A percentile compares a stretch with the other conserved stretches of the same genome.
Conservation (phyloP, 331 rosid species). For the Malus hybrid region DNA sequence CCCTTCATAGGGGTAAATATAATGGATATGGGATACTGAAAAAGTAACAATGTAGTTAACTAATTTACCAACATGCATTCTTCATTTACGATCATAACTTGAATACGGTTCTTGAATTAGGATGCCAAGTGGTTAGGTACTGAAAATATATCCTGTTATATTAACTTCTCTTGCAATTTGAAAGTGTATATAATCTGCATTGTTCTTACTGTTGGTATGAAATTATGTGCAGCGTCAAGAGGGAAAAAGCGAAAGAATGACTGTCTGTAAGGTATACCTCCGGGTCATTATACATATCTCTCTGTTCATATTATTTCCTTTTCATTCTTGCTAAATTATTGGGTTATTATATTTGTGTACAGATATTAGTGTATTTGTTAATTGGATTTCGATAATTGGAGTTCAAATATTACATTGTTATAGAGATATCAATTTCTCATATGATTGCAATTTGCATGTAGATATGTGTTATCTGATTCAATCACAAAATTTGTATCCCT, state of each 20-base stretch:
- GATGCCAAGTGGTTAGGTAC: background rate
- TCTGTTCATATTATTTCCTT: no score
- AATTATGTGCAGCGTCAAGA: conserved; percentile 49
- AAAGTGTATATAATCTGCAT: conserved; percentile 1
- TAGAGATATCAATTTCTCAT: no score
- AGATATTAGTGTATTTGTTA: no score
- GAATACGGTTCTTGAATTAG: background rate
- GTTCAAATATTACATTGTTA: no score
- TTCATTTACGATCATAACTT: background rate
- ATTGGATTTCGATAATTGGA: no score
- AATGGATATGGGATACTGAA: background rate
- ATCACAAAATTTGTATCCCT: no score
- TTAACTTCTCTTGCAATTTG: background rate
- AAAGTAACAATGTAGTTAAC: background rate
- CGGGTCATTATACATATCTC: no score
- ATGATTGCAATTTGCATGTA: no score
- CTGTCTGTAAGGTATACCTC: conserved; percentile 30
- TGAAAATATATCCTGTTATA: background rate
- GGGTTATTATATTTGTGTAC: no score
- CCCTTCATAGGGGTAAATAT: background rate
- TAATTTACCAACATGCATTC: background rate
- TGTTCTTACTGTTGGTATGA: conserved; percentile 8
- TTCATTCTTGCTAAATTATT: no score
- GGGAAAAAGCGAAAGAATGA: conserved; percentile 50
- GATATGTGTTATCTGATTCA: no score